A percentile compares a stretch with the other conserved stretches of the same genome.
Conservation (phyloP, 2,329 filamentous ascomycete species). For the Paraphoma sp. region DNA sequence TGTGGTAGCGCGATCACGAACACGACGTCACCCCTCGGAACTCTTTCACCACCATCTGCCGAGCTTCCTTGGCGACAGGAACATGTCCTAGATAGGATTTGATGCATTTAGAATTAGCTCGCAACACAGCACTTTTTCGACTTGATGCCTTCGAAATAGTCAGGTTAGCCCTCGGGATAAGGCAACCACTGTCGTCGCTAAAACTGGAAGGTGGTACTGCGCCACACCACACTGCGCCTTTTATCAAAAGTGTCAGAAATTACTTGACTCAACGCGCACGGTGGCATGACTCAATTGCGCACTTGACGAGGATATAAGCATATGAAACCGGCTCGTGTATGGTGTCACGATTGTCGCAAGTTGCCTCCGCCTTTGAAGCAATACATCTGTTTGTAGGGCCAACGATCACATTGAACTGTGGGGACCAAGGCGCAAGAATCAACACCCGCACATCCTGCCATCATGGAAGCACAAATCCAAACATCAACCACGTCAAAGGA, state of each 20-base stretch:
- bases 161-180: not conserved
- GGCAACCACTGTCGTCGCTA: not conserved
- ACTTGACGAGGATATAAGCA: not conserved
- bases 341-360: too few relatives aligned
- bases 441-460: conserved; percentile 19
- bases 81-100: too few relatives aligned
- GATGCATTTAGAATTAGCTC: too few relatives aligned
- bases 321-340: too few relatives aligned
- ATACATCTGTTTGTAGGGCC: not conserved
- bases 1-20: conserved; percentile 16
- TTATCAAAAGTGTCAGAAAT: not conserved
- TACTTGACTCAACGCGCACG: not conserved
- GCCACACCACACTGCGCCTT: not conserved
- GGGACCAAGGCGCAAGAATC: conserved; percentile 23
- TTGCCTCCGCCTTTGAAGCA: not conserved
- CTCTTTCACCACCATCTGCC: not conserved
- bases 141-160: not conserved
- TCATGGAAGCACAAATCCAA: conserved; percentile 14
- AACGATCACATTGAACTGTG: not conserved
- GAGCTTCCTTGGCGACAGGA: not conserved
- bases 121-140: too few relatives aligned
- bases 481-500: not conserved
- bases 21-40: conserved; percentile 15
- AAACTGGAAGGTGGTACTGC: not conserved
- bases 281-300: not conserved